Conservation (phyloP, 1,284 basidiomycete genomes). For the Stereum hirsutum region DNA sequence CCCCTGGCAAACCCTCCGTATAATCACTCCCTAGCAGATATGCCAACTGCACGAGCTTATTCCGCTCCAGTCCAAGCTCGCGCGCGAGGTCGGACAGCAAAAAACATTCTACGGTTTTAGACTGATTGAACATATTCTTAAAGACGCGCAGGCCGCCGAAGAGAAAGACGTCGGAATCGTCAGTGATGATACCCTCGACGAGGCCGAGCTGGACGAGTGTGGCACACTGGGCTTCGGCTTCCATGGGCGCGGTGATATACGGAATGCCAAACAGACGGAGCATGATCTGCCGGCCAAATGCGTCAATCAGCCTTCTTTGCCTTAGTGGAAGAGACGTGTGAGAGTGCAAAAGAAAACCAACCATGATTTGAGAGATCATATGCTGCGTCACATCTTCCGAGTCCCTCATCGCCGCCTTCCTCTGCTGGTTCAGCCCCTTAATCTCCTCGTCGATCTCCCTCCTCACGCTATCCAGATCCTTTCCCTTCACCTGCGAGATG, state of each 20-base stretch:
- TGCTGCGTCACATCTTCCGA: slow-evolving; percentile 93
- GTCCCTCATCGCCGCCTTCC: slow-evolving; percentile 84
- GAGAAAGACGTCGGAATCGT: slow-evolving; percentile 98
- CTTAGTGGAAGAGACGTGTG: background rate
- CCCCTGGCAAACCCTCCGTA: slow-evolving; percentile 89
- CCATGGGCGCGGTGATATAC: slow-evolving; percentile 98
- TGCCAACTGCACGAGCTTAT: slow-evolving; percentile 82
- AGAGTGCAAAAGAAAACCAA: slow-evolving; percentile 21
- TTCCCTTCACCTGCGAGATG: slow-evolving; percentile 82
- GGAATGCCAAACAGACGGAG: slow-evolving; percentile 94
- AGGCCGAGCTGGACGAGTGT: slow-evolving; percentile 79
- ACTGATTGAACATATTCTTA: slow-evolving; percentile 99
- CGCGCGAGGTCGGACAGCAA: slow-evolving; percentile 77
- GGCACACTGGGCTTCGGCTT: slow-evolving; percentile 98
- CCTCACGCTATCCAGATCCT: slow-evolving; percentile 72
- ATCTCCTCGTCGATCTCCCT: slow-evolving; percentile 93
- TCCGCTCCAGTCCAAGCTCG: slow-evolving; percentile 84
- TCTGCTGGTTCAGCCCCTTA: slow-evolving; percentile 69
- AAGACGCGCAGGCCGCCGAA: slow-evolving; percentile 92
- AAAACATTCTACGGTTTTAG: slow-evolving; percentile 97
- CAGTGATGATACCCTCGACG: slow-evolving; percentile 97
- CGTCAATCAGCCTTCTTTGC: background rate
- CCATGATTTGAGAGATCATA: slow-evolving; percentile 96
- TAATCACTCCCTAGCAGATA: slow-evolving; percentile 97
- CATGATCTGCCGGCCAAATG: slow-evolving; percentile 69